phyloP scores from a whole-genome alignment of 768 basidiomycete species.

The Arthromyces matolae region DNA sequence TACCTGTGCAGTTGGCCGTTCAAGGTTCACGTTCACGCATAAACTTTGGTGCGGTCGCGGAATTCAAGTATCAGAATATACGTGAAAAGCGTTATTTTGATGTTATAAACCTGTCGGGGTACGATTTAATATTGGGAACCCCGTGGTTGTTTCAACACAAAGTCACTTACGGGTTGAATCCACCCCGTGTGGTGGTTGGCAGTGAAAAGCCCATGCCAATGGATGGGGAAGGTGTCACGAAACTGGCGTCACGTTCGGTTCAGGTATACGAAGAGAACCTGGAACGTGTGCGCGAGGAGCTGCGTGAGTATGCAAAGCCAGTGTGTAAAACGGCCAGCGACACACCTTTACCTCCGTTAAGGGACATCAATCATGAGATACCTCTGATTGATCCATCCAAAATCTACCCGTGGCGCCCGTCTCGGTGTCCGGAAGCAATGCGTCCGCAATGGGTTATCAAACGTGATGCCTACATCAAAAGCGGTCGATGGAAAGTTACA shows the following conservation, averaged over 20 bases:
- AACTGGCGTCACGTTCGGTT: constrained; percentile 3
- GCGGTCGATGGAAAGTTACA: too few species aligned
- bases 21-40: constrained; percentile 4
- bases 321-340: too few species aligned
- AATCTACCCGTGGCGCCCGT: too few species aligned
- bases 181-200: not conserved
- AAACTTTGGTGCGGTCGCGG: constrained; percentile 3
- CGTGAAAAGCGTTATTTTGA: constrained; percentile 26
- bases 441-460: constrained; percentile 27
- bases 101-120: constrained; percentile 33
- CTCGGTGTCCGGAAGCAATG: constrained; percentile 35
- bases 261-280: too few species aligned
- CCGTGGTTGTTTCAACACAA: constrained; percentile 30
- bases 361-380: constrained; percentile 23
- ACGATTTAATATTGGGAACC: constrained; percentile 35
- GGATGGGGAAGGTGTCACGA: constrained; percentile 7
- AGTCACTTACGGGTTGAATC: constrained; percentile 26
- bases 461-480: too few species aligned
- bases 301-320: too few species aligned
- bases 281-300: too few species aligned
- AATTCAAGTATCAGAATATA: constrained; percentile 1
- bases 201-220: constrained; percentile 3
- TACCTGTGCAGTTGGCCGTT: constrained; percentile 6
- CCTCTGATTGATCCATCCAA: constrained; percentile 28
- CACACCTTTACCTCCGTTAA: too few species aligned